Percentiles rank a stretch among this genome's conserved stretches.
These are phyloP conservation scores for Gypsophila paniculata DNA, from an alignment of 179 eudicot species.

Conservation along the genomic window DNA sequence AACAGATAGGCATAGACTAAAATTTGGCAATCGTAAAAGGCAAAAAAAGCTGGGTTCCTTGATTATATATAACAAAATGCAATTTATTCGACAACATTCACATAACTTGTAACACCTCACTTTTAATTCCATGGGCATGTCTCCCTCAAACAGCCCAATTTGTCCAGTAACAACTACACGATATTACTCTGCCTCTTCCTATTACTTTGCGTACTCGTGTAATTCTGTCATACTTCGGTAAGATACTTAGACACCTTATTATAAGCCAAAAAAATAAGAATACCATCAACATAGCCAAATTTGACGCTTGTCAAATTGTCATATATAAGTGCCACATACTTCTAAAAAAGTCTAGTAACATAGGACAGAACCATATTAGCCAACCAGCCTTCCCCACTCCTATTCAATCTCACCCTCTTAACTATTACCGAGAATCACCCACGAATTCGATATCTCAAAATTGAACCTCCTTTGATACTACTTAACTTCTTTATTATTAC, in stretches of 20 bases:
- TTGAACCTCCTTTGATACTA: neutral
- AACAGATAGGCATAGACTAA: neutral
- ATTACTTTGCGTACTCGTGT: no score
- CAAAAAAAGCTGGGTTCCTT: neutral
- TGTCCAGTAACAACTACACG: neutral
- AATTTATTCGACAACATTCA: neutral
- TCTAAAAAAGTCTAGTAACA: no score
- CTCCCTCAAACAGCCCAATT: neutral
- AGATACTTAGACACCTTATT: no score
- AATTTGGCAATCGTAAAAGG: neutral
- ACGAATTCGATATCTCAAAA: neutral
- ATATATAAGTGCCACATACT: no score
- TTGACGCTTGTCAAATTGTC: no score
- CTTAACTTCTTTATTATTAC: no score
- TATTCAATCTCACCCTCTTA: neutral
- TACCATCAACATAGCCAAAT: no score
- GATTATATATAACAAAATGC: neutral
- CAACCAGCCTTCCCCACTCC: neutral
- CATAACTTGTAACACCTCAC: neutral
- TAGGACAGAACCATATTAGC: neutral
- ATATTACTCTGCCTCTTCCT: no score
- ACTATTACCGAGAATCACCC: neutral
- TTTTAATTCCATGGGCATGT: neutral
- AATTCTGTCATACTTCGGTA: no score
- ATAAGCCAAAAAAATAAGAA: no score